Evolutionary conservation across 768 basidiomycete genomes (phyloP).

Genomic region (Termitomyces sp.): DNA sequence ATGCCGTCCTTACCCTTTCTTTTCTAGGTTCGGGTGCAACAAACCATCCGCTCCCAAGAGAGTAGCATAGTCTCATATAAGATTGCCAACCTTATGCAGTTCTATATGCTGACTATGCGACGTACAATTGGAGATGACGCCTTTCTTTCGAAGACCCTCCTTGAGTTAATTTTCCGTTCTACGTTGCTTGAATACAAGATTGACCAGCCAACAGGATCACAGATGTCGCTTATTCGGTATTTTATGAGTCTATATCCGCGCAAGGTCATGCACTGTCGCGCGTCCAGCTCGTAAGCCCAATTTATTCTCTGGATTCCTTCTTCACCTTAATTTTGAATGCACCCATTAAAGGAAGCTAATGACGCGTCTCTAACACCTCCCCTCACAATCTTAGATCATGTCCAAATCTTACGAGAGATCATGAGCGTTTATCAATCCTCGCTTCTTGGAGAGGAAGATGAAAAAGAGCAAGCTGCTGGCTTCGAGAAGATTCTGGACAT

Average conservation of each 20-base stretch:
- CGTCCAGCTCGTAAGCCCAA: slow-evolving; percentile 45
- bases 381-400: slow-evolving; percentile 73
- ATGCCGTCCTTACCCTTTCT: background rate
- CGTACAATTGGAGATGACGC: slow-evolving; percentile 88
- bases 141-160: slow-evolving; percentile 66
- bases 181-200: background rate
- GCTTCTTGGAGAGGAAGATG: slow-evolving; percentile 60
- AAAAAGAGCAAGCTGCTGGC: slow-evolving; percentile 33
- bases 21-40: slow-evolving; percentile 77
- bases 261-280: slow-evolving; percentile 68
- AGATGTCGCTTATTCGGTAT: slow-evolving; percentile 74
- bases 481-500: slow-evolving; percentile 78
- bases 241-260: slow-evolving; percentile 83
- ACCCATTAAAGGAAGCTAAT: slow-evolving; percentile 47
- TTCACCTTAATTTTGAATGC: slow-evolving; percentile 17
- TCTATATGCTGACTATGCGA: slow-evolving; percentile 90
- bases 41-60: slow-evolving; percentile 91
- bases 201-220: slow-evolving; percentile 56
- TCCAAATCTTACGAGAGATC: slow-evolving; percentile 82
- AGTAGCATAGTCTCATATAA: slow-evolving; percentile 90
- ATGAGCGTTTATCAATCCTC: slow-evolving; percentile 88
- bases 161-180: slow-evolving; percentile 55
- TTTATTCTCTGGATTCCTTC: background rate
- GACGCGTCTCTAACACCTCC: slow-evolving; percentile 76
- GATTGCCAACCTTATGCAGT: slow-evolving; percentile 91